Evolutionary conservation across 208 protist species (phyloP).

Genomic region (Wallacemonas collosoma): DNA sequence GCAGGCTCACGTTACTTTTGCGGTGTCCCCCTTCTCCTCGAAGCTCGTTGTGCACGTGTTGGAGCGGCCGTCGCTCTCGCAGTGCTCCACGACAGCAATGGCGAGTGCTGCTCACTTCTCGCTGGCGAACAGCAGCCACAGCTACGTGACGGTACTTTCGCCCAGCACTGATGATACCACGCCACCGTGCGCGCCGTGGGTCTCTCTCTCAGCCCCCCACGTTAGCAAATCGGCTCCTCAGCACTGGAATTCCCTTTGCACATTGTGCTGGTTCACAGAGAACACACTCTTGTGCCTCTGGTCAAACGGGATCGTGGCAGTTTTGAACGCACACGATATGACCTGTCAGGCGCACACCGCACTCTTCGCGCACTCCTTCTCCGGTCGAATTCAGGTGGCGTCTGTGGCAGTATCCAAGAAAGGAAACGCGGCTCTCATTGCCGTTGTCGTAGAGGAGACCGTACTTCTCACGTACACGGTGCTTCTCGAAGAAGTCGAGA

Average conservation of each 20-base stretch:
- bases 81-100: neutral
- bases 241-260: neutral
- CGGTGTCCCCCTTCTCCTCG: constrained; percentile 2
- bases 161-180: neutral
- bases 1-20: neutral
- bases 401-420: constrained; percentile 11
- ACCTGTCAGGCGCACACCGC: neutral
- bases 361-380: neutral
- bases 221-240: neutral
- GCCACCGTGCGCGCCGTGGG: neutral
- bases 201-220: neutral
- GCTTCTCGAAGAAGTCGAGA: constrained; percentile 1
- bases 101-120: neutral
- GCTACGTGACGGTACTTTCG: neutral
- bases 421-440: constrained; percentile 32
- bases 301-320: constrained; percentile 47
- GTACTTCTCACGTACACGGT: constrained; percentile 48
- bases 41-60: neutral
- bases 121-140: neutral
- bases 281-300: constrained; percentile 48
- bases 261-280: constrained; percentile 46
- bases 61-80: constrained; percentile 7
- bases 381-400: neutral
- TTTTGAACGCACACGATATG: constrained; percentile 13
- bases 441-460: constrained; percentile 49